Percentiles rank a stretch among this genome's conserved stretches.
Evolutionary conservation across 495 filamentous ascomycete genomes (phyloP).

Genomic region (Penicillium lagena): DNA sequence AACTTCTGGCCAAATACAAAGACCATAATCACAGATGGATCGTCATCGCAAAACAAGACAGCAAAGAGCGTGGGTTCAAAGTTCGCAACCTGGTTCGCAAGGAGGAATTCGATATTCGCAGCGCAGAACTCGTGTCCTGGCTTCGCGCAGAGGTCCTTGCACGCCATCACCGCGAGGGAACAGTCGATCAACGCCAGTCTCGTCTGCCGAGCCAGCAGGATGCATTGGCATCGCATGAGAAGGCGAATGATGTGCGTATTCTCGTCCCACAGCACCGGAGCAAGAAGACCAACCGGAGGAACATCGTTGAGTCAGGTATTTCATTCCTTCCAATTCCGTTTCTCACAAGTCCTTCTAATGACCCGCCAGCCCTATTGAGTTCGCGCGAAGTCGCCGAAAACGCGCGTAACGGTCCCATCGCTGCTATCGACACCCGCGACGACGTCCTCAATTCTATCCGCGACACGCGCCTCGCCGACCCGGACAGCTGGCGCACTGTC

Average conservation of each 20-base stretch:
- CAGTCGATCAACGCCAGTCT: slow-evolving; percentile 34
- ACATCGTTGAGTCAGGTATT: slow-evolving; percentile 71
- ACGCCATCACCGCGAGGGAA: slow-evolving; percentile 56
- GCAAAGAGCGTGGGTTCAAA: slow-evolving; percentile 62
- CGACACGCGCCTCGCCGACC: slow-evolving; percentile 67
- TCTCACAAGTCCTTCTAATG: background rate
- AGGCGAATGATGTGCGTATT: slow-evolving; percentile 72
- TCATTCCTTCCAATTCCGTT: background rate
- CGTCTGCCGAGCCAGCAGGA: slow-evolving; percentile 43
- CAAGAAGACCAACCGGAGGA: slow-evolving; percentile 84
- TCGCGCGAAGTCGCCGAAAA: slow-evolving; percentile 57
- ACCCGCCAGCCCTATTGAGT: slow-evolving; percentile 47
- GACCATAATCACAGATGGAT: slow-evolving; percentile 83
- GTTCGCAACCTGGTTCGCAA: slow-evolving; percentile 67
- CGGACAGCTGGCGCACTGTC: slow-evolving; percentile 78
- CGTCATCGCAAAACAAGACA: slow-evolving; percentile 77
- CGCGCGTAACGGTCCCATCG: slow-evolving; percentile 69
- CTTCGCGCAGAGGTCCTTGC: slow-evolving; percentile 80
- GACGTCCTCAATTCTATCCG: slow-evolving; percentile 75
- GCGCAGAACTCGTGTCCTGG: slow-evolving; percentile 69
- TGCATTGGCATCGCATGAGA: slow-evolving; percentile 30
- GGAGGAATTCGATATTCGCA: slow-evolving; percentile 76
- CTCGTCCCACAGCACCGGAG: slow-evolving; percentile 71
- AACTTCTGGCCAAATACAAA: slow-evolving; percentile 57
- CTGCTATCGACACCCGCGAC: slow-evolving; percentile 84